Conservation (phyloP, 495 filamentous ascomycete species). For the Lentithecium fluviatile region DNA sequence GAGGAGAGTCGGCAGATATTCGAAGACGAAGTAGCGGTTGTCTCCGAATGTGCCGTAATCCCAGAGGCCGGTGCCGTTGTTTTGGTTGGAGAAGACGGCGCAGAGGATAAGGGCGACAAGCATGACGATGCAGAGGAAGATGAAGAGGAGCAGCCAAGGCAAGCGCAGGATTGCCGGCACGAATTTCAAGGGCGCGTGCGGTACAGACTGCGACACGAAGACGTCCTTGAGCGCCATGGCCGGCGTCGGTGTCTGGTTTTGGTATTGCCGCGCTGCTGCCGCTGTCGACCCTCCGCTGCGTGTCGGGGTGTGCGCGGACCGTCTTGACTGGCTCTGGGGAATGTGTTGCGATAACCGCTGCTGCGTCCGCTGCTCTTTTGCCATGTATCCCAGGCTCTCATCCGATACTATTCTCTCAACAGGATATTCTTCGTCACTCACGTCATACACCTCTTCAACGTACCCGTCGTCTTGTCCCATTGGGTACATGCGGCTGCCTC, state of each 20-base stretch:
- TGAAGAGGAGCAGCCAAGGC: slow-evolving; percentile 56
- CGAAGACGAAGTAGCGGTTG: slow-evolving; percentile 78
- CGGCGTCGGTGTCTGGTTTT: neutral
- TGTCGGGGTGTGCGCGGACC: neutral
- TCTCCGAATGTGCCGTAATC: slow-evolving; percentile 64
- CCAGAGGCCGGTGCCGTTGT: slow-evolving; percentile 60
- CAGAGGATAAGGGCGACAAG: slow-evolving; percentile 68
- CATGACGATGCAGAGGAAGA: slow-evolving; percentile 66
- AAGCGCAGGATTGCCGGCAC: slow-evolving; percentile 67
- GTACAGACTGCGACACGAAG: slow-evolving; percentile 51
- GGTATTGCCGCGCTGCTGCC: neutral
- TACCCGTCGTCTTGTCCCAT: neutral
- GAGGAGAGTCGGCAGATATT: slow-evolving; percentile 78
- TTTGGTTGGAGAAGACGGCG: slow-evolving; percentile 64
- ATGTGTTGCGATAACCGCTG: slow-evolving; percentile 15
- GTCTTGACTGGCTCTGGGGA: slow-evolving; percentile 16
- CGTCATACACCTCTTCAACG: slow-evolving; percentile 3
- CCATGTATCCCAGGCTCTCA: slow-evolving; percentile 35
- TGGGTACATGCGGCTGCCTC: slow-evolving; percentile 37
- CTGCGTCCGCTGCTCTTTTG: slow-evolving; percentile 21
- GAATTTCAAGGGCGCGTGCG: slow-evolving; percentile 59
- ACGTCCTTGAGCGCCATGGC: slow-evolving; percentile 39
- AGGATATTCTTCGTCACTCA: slow-evolving; percentile 26
- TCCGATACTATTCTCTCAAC: slow-evolving; percentile 33
- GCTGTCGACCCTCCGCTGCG: neutral